Evolutionary conservation across 768 basidiomycete species (phyloP).

Genomic region (Psilocybe cubensis): DNA sequence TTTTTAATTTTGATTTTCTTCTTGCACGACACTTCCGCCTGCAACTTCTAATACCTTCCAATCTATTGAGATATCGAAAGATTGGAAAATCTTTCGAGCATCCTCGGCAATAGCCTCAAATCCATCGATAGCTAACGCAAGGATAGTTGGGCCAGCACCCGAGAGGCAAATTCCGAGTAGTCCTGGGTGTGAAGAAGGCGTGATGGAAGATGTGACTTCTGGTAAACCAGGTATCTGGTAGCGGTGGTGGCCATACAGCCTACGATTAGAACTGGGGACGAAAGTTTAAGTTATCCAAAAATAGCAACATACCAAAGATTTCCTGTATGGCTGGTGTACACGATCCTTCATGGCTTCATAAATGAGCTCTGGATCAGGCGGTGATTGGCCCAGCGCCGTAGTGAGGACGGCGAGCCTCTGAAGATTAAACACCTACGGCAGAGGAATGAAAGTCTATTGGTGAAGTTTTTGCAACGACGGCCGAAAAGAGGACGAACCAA

Average conservation of each 20-base stretch:
- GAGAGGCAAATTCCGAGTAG: constrained; percentile 96
- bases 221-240: constrained; percentile 92
- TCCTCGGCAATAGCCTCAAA: constrained; percentile 88
- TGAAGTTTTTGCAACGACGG: neutral
- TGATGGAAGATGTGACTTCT: constrained; percentile 87
- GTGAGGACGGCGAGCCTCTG: constrained; percentile 96
- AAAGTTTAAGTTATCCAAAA: neutral
- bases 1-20: constrained; percentile 17
- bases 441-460: neutral
- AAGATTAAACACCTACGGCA: constrained; percentile 88
- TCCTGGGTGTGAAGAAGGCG: constrained; percentile 90
- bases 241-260: neutral
- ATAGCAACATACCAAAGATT: constrained; percentile 62
- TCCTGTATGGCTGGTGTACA: constrained; percentile 96
- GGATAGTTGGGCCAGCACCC: constrained; percentile 96
- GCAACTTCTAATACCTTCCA: constrained; percentile 85
- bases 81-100: constrained; percentile 73
- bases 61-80: constrained; percentile 78
- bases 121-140: constrained; percentile 87
- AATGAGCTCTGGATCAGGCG: constrained; percentile 94
- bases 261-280: neutral
- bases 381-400: constrained; percentile 86
- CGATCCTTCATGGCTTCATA: constrained; percentile 99
- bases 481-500: constrained; percentile 60
- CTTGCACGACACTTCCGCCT: constrained; percentile 42